Evolutionary conservation across 1,139 yeast species (phyloP), one percentile per base, ranked within the genome.

Genomic region (Neolecta irregularis): DNA sequence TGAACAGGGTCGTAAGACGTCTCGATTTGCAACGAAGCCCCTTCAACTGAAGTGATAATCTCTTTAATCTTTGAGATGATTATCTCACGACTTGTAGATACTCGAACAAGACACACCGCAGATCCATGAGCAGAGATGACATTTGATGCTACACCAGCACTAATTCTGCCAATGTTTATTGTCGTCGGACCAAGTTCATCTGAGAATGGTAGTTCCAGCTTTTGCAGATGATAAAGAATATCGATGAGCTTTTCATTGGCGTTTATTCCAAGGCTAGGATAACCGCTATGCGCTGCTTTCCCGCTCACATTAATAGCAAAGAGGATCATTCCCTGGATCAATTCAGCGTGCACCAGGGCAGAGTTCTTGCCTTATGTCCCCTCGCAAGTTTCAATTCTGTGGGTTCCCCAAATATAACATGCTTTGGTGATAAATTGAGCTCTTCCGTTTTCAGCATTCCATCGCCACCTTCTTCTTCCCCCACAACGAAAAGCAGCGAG

Each of bases 401-500:
- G 13, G 85, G 83, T 49, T 75, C 85, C 9, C 83, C 83, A 52
- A 74, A 74, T 31, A 75, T 64, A 17, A 68, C 81, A 3, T 65
- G 48, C 5, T 68, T 69, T 79, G 80, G 75, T 2, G 46, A 33
- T 8, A 64, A 65, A 20, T 61, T 62, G 33, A 70, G 48, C 13
- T 52, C 24, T 2, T 50, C 49, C 29, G 54, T 47, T 2, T 50
- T 44, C 22, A 43, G 47, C 78, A 74, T 74, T 12, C 85, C 83
- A 21, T 53, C 52, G 11, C 83, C 83, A 26, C 64, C 65, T 22
- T 62, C 60, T 48, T 76, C 85, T 51, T 75, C 85, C 4, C 75
- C 78, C 6, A 74, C 77, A 6, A 74, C 85, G 49, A 60, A 74
- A 33, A 75, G 55, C 25, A 75, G 54, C 0, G 71, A 60, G 2